Base-by-base conservation (phyloP, 192 early-diverging fungal species). In the Ambispora gerdemannii region DNA sequence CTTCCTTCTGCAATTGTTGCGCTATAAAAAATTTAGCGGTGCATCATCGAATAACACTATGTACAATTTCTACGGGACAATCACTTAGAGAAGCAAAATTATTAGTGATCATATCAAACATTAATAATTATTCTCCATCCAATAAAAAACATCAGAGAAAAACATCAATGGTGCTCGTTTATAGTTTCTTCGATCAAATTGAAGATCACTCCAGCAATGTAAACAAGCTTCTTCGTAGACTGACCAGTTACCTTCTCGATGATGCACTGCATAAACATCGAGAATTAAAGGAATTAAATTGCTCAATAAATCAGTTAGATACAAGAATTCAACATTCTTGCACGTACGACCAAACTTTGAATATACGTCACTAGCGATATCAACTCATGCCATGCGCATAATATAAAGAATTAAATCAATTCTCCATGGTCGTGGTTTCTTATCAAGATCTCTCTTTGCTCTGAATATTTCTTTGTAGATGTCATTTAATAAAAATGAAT, bases 231-330 rank as follows among this genome's bases (percentile, higher is more conserved):
- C 60, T 63, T 63, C 60, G 24, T 63, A 63, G 11, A 34, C 31
- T 0, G 24, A 13, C 31, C 60, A 63, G n/a, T 63, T 24, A 32
- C 2, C 60, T 19, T 22, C 22, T 33, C 31, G 3, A 62, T 62
- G 31, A 62, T 62, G 31, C 27, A 62, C 60, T 17, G 60, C 60
- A 62, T 62, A 62, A 62, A 62, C 31, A n/a, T 62, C 60, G 22
- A 62, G 60, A 30, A 62, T 33, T 62, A 62, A 62, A 33, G 60
- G 34, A 62, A 62, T 63, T 35, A 63, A 63, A 63, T 63, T 63
- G n/a, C 60, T n/a, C n/a, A 62, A 36, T 34, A 62, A n/a, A 30
- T 62, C 28, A 62, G 60, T 62, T 62, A 62, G 27, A 62, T 62
- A 62, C 35, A 62, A 33, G 35, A 33, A 62, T 62, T 62, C n/a